Base-by-base conservation (phyloP, 2,329 filamentous ascomycete genomes). In the Botrytis elliptica region DNA sequence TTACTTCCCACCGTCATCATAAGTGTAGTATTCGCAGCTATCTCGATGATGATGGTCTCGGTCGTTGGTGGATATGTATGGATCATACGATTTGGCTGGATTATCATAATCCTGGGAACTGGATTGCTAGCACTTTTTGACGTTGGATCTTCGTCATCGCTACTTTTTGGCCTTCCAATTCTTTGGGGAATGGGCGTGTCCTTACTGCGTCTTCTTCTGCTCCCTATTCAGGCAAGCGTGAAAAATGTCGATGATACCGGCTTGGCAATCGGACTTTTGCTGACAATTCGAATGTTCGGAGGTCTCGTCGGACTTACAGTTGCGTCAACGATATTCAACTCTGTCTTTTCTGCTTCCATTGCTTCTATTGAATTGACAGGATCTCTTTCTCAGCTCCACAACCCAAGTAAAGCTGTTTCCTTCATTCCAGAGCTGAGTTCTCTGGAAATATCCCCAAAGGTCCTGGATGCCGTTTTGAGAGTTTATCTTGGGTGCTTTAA, bases 271-370 rank as follows among this genome's bases (percentile, higher is more conserved):
- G 83, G 83, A 0, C 75, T 82, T 0, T 73, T 84, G 4, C 73
- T 82, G 1, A 78, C 79, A 0, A 79, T 83, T 64, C 81, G 83
- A 3, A 76, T 84, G 0, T 80, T 84, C 59, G 83, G 83, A 1
- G 81, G 77, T 3, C 77, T 84, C 2, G 72, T 84, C 6, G 83
- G 83, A 1, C 80, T 83, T 1, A 77, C 83, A 0, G 77, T 83
- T 29, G 77, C 77, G 7, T 80, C 83, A 12, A 81, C 80, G 1
- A 77, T 81, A 0, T 84, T 84, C 75, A 81, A 75, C 75, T 79
- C 73, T n/a, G 75, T 80, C 1, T 83, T 82, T 68, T 18, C 59
- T 29, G 2, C 62, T 36, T 29, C 44, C 7, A 70, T 74, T 29
- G 3, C 49, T 18, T 36, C 18, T 14, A 3, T 67, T 18, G 29